A percentile compares a stretch with the other conserved stretches of the same genome.
These are phyloP conservation scores for Saussurea involucrata DNA, from an alignment of 129 eudicot genomes.

Conservation along the genomic window DNA sequence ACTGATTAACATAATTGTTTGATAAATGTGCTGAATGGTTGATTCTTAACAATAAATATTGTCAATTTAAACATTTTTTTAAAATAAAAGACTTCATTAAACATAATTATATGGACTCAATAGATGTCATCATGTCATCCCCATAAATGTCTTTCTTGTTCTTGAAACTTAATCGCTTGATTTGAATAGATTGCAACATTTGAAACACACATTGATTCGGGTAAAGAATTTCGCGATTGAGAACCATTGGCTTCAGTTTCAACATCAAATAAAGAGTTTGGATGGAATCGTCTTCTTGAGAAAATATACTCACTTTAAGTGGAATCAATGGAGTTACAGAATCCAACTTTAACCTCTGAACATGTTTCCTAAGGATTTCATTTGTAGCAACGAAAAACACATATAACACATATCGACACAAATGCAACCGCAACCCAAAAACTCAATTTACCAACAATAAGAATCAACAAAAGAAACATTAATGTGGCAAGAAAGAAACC, in stretches of 20 bases:
- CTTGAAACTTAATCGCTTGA: slow-evolving; percentile 45
- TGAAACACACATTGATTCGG: slow-evolving; percentile 99
- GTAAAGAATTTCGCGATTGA: slow-evolving; percentile 50
- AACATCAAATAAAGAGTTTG: slow-evolving; percentile 65
- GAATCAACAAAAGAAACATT: slow-evolving; percentile 52
- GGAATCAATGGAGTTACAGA: slow-evolving; percentile 81
- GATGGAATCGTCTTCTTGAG: slow-evolving; percentile 68
- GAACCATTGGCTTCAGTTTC: slow-evolving; percentile 42
- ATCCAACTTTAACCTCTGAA: slow-evolving; percentile 65
- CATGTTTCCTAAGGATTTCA: slow-evolving; percentile 74
- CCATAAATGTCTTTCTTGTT: slow-evolving; percentile 80
- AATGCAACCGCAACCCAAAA: slow-evolving; percentile 67
- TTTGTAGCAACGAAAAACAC: slow-evolving; percentile 81
- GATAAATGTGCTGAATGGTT: no score
- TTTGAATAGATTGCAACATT: slow-evolving; percentile 93
- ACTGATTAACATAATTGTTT: no score
- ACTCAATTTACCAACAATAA: slow-evolving; percentile 65
- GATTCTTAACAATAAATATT: no score
- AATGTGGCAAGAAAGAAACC: slow-evolving; percentile 66
- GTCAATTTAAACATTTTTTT: no score
- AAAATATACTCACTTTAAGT: slow-evolving; percentile 59
- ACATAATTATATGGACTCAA: no score
- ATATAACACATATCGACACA: slow-evolving; percentile 61
- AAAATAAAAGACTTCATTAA: no score
- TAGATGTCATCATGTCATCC: slow-evolving; percentile 97